These are phyloP conservation scores for Epichloe bromicola DNA, from an alignment of 2,329 filamentous ascomycete genomes.

Conservation along the genomic window DNA sequence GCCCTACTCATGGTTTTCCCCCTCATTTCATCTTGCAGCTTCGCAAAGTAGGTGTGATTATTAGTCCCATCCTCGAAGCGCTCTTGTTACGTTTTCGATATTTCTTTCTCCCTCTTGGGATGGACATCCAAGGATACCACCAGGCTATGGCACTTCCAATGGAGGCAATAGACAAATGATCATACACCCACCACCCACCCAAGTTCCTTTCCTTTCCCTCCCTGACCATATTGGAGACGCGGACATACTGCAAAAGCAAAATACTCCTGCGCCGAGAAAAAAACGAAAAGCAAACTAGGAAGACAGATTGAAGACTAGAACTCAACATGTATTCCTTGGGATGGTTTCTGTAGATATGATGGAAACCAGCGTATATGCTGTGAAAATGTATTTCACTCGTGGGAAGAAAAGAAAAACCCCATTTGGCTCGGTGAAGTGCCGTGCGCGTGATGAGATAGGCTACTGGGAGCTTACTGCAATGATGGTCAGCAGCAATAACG, in stretches of 20 bases:
- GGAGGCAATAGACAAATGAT: conserved; percentile 1
- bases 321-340: not conserved
- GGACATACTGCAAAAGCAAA: not conserved
- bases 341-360: not conserved
- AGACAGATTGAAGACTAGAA: not conserved
- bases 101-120: not conserved
- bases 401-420: not conserved
- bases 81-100: not conserved
- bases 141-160: not conserved
- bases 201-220: not conserved
- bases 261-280: not conserved
- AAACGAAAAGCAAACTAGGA: not conserved
- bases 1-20: not conserved
- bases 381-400: not conserved
- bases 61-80: not conserved
- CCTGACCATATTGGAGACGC: not conserved
- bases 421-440: not conserved
- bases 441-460: not conserved
- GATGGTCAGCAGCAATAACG: not conserved
- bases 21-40: not conserved
- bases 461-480: not conserved
- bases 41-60: not conserved
- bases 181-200: conserved; percentile 2
- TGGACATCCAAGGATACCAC: not conserved
- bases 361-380: not conserved